Conservation (phyloP, 2,329 filamentous ascomycete species). For the Fusarium metavorans region DNA sequence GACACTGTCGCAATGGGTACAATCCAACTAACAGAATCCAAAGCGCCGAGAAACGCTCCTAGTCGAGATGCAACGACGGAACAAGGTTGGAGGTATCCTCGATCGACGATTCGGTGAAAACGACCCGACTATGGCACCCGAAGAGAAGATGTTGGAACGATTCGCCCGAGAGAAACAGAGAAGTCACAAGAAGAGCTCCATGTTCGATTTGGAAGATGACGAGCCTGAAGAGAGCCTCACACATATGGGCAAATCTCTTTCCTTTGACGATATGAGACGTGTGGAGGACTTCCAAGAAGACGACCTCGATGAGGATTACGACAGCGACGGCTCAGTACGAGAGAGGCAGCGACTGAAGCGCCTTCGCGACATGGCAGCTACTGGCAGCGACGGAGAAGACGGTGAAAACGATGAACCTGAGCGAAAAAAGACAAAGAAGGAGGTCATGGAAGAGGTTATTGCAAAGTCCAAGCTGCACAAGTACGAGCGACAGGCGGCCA, state of each 20-base stretch:
- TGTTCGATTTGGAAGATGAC: slow-evolving; percentile 90
- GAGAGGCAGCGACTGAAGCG: slow-evolving; percentile 68
- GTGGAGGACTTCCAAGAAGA: slow-evolving; percentile 85
- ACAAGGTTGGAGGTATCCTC: slow-evolving; percentile 91
- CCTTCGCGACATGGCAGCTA: slow-evolving; percentile 59
- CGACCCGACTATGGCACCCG: slow-evolving; percentile 91
- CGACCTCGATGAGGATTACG: slow-evolving; percentile 73
- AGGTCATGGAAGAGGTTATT: slow-evolving; percentile 98
- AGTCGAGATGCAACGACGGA: slow-evolving; percentile 88
- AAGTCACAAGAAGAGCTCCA: slow-evolving; percentile 78
- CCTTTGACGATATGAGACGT: slow-evolving; percentile 63
- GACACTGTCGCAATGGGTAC: not conserved
- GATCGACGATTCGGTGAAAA: slow-evolving; percentile 97
- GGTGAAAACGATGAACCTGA: slow-evolving; percentile 73
- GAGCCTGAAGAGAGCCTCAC: slow-evolving; percentile 78
- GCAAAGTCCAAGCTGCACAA: slow-evolving; percentile 97
- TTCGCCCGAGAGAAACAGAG: slow-evolving; percentile 90
- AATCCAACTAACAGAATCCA: slow-evolving; percentile 25
- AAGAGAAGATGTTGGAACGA: slow-evolving; percentile 91
- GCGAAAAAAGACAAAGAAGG: slow-evolving; percentile 92
- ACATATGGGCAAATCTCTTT: slow-evolving; percentile 82
- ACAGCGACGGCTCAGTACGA: slow-evolving; percentile 67
- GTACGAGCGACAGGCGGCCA: slow-evolving; percentile 90
- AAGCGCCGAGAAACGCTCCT: slow-evolving; percentile 84
- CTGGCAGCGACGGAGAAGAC: slow-evolving; percentile 62